Conservation (phyloP, 805 yeast genomes). For the Hanseniaspora thailandica region DNA sequence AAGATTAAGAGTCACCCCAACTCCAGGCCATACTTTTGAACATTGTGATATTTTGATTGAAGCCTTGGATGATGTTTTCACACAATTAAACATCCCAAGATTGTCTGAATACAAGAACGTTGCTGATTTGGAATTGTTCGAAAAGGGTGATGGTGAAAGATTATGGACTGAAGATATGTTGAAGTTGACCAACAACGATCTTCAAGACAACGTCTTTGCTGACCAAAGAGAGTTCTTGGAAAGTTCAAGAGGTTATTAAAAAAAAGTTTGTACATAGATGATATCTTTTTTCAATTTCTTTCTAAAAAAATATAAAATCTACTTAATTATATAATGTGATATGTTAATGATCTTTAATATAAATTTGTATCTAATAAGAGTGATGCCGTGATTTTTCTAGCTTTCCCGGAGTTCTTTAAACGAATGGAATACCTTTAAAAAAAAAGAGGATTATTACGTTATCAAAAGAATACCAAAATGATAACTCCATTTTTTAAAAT, state of each 20-base stretch:
- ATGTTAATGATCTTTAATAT: too few relatives aligned
- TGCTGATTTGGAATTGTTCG: slow-evolving; percentile 17
- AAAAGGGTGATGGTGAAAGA: slow-evolving; percentile 38
- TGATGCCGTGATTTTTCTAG: too few relatives aligned
- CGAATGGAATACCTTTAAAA: too few relatives aligned
- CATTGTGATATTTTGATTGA: slow-evolving; percentile 62
- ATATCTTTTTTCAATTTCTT: background rate
- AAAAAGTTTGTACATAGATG: background rate
- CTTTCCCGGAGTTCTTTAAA: too few relatives aligned
- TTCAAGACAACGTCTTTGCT: slow-evolving; percentile 55
- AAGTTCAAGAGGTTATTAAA: slow-evolving; percentile 52
- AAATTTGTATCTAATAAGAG: too few relatives aligned
- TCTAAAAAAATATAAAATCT: background rate
- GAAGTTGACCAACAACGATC: slow-evolving; percentile 45
- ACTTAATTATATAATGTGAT: too few relatives aligned
- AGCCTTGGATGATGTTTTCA: slow-evolving; percentile 73
- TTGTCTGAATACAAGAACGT: slow-evolving; percentile 59
- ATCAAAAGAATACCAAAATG: too few relatives aligned
- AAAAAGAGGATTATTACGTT: background rate
- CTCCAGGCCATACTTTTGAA: slow-evolving; percentile 84
- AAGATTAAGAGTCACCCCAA: slow-evolving; percentile 94
- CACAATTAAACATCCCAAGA: slow-evolving; percentile 60
- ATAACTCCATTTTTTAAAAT: too few relatives aligned
- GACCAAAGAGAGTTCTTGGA: slow-evolving; percentile 54
- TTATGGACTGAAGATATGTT: slow-evolving; percentile 84